phyloP scores from a whole-genome alignment of 345 rosid species.

The Leavenworthia alabamica region DNA sequence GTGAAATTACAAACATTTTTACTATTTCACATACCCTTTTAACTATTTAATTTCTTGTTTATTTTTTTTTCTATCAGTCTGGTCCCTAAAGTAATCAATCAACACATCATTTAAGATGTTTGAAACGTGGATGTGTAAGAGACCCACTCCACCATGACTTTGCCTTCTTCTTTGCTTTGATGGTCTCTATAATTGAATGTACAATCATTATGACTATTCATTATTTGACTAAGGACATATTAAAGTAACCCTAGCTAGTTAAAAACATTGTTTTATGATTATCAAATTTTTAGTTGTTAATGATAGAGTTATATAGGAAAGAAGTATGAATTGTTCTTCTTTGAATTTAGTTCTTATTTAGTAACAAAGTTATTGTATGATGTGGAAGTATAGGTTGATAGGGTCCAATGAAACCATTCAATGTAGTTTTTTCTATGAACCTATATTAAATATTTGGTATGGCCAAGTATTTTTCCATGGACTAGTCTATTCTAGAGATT shows the following conservation, averaged over 20 bases:
- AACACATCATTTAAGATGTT: slow-evolving; percentile 7
- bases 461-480: too few relatives aligned
- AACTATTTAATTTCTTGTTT: background rate
- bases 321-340: background rate
- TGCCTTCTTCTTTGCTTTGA: slow-evolving; percentile 5
- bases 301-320: background rate
- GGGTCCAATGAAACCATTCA: too few relatives aligned
- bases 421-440: too few relatives aligned
- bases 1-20: background rate
- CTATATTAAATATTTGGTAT: too few relatives aligned
- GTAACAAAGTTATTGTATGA: background rate
- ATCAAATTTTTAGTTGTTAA: background rate
- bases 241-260: background rate
- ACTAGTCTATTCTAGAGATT: too few relatives aligned
- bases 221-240: background rate
- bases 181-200: background rate
- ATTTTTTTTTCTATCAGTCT: background rate
- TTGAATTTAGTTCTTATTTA: background rate
- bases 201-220: background rate
- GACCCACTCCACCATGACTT: slow-evolving; percentile 18
- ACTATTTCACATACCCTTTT: background rate
- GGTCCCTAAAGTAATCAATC: slow-evolving; percentile 8
- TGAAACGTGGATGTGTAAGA: slow-evolving; percentile 5
- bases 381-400: too few relatives aligned
- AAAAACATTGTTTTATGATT: background rate